Conservation (phyloP, 345 rosid genomes). For the Populus simonii region DNA sequence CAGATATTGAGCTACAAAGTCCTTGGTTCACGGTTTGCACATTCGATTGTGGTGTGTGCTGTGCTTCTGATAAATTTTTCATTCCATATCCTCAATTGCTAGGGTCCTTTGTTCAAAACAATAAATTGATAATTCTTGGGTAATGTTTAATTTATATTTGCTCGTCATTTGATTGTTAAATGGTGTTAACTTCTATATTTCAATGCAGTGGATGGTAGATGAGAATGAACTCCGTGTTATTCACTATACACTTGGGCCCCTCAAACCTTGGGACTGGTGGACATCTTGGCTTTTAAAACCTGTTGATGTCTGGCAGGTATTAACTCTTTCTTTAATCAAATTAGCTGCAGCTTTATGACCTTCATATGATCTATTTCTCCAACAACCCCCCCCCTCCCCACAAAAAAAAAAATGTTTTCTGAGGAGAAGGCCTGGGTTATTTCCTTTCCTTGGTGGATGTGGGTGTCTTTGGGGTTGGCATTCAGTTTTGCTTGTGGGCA, state of each 20-base stretch:
- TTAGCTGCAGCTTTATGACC: neutral
- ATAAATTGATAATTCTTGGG: neutral
- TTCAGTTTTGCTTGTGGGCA: no score
- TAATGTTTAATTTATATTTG: neutral
- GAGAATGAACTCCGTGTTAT: slow-evolving; percentile 83
- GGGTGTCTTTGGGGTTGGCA: no score
- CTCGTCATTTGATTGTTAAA: neutral
- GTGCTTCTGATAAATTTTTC: no score
- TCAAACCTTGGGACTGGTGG: slow-evolving; percentile 99
- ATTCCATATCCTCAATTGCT: no score
- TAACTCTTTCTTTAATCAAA: neutral
- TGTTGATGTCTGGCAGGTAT: slow-evolving; percentile 96
- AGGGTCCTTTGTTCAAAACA: neutral
- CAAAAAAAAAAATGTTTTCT: no score
- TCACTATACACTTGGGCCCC: slow-evolving; percentile 93
- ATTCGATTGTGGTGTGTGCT: no score
- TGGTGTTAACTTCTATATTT: slow-evolving; percentile 18
- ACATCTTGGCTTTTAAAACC: slow-evolving; percentile 95
- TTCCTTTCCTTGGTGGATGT: no score
- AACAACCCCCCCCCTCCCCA: no score
- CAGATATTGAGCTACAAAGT: neutral
- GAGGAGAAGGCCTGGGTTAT: no score
- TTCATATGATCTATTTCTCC: neutral
- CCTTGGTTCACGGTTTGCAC: no score
- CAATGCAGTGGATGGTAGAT: slow-evolving; percentile 94